These are phyloP conservation scores for Lyophyllum semitale DNA, from an alignment of 768 basidiomycete species.

Conservation along the genomic window DNA sequence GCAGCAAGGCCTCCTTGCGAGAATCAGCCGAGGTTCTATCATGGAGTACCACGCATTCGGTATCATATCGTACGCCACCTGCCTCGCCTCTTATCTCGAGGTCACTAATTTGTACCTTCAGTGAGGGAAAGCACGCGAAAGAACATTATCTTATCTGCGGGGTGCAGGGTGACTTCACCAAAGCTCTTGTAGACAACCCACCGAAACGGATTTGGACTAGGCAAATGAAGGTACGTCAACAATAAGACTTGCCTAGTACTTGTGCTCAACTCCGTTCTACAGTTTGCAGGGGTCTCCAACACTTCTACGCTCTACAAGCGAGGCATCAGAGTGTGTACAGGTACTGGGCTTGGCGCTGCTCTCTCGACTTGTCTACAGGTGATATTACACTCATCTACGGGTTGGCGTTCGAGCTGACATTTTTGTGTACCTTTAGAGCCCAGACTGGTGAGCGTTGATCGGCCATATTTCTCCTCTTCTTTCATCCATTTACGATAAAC, in stretches of 20 bases:
- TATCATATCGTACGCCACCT: slow-evolving; percentile 67
- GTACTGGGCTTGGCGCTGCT: slow-evolving; percentile 82
- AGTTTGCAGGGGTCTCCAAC: slow-evolving; percentile 84
- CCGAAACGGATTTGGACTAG: slow-evolving; percentile 78
- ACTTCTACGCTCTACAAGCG: slow-evolving; percentile 76
- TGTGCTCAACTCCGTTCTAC: background rate
- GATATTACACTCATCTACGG: slow-evolving; percentile 18
- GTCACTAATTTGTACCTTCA: slow-evolving; percentile 25
- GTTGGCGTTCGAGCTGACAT: slow-evolving; percentile 8
- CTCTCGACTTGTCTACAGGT: slow-evolving; percentile 84
- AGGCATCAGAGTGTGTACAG: slow-evolving; percentile 84
- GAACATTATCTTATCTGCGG: slow-evolving; percentile 86
- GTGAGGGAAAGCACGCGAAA: slow-evolving; percentile 71
- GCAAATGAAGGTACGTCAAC: slow-evolving; percentile 65
- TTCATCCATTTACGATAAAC: slow-evolving; percentile 6
- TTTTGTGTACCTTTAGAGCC: slow-evolving; percentile 34
- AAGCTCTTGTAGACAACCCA: slow-evolving; percentile 69
- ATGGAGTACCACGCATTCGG: slow-evolving; percentile 89
- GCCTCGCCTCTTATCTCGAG: slow-evolving; percentile 2
- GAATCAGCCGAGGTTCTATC: slow-evolving; percentile 73
- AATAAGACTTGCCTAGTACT: background rate
- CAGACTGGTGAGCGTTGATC: slow-evolving; percentile 43
- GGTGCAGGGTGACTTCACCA: slow-evolving; percentile 84
- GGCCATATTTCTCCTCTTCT: slow-evolving; percentile 14
- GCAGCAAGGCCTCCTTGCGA: slow-evolving; percentile 81